phyloP scores from a whole-genome alignment of 768 basidiomycete species.

The Mycena venus region DNA sequence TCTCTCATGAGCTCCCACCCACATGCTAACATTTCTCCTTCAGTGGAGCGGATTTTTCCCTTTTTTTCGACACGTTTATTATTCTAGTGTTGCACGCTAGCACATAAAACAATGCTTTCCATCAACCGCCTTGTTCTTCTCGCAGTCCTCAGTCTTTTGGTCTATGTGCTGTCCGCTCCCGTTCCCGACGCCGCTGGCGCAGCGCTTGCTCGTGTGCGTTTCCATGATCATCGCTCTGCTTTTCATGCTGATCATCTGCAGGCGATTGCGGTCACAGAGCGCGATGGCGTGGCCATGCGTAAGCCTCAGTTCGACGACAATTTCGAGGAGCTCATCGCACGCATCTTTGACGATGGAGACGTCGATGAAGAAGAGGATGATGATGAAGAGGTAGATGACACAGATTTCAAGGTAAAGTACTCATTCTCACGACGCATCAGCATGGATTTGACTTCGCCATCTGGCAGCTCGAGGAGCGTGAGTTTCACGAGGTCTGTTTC shows the following conservation, averaged over 20 bases:
- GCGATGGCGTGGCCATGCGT: background rate
- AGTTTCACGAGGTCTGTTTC: background rate
- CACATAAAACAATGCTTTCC: slow-evolving; percentile 10
- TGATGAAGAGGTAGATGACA: background rate
- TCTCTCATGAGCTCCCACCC: background rate
- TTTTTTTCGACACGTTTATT: slow-evolving; percentile 2
- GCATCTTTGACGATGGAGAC: background rate
- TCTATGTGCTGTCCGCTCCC: slow-evolving; percentile 6
- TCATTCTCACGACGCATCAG: background rate
- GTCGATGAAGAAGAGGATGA: background rate
- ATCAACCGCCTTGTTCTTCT: slow-evolving; percentile 11
- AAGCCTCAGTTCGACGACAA: background rate
- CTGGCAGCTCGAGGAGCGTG: background rate
- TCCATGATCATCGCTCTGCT: background rate
- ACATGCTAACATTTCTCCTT: background rate
- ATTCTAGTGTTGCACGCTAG: background rate
- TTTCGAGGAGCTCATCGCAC: background rate
- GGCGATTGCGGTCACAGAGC: background rate
- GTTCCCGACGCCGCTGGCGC: background rate
- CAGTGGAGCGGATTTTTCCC: background rate
- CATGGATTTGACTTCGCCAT: background rate
- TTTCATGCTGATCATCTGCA: background rate
- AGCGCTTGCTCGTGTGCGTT: background rate
- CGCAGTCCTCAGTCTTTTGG: slow-evolving; percentile 8
- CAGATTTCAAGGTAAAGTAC: background rate